Evolutionary conservation across 768 basidiomycete genomes (phyloP).

Genomic region (Candolleomyces eurysporus): DNA sequence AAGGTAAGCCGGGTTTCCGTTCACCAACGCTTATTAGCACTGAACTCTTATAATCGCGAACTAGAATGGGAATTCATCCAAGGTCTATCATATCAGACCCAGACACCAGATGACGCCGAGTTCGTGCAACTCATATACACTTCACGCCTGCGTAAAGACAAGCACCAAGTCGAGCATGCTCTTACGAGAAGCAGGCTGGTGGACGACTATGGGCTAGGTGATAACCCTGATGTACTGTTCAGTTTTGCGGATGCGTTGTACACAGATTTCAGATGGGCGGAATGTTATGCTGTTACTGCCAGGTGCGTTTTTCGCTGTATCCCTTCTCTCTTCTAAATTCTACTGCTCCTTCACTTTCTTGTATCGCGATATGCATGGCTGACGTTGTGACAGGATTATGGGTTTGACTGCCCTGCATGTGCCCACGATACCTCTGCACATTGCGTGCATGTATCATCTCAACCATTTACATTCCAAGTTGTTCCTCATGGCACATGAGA

Average conservation of each 20-base stretch:
- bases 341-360: not conserved
- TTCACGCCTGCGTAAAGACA: slow-evolving; percentile 87
- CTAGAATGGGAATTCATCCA: slow-evolving; percentile 97
- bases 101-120: slow-evolving; percentile 84
- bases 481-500: slow-evolving; percentile 94
- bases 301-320: slow-evolving; percentile 43
- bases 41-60: too few relatives aligned
- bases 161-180: slow-evolving; percentile 79
- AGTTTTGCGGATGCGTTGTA: slow-evolving; percentile 91
- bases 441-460: slow-evolving; percentile 98
- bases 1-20: slow-evolving; percentile 55
- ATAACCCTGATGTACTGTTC: slow-evolving; percentile 91
- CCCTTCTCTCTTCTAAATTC: not conserved
- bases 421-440: slow-evolving; percentile 88
- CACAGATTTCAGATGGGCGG: slow-evolving; percentile 86
- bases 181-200: slow-evolving; percentile 76
- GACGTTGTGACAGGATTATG: slow-evolving; percentile 59
- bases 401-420: slow-evolving; percentile 82
- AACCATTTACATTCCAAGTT: slow-evolving; percentile 88
- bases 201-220: slow-evolving; percentile 78
- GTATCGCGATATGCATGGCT: slow-evolving; percentile 2
- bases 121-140: slow-evolving; percentile 94
- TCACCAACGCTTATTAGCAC: slow-evolving; percentile 1
- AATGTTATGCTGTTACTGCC: slow-evolving; percentile 87
- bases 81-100: slow-evolving; percentile 74